Percentiles rank a stretch among this genome's conserved stretches.
Evolutionary conservation across 2,329 filamentous ascomycete species (phyloP).

Genomic region (Ophiostoma sp.): DNA sequence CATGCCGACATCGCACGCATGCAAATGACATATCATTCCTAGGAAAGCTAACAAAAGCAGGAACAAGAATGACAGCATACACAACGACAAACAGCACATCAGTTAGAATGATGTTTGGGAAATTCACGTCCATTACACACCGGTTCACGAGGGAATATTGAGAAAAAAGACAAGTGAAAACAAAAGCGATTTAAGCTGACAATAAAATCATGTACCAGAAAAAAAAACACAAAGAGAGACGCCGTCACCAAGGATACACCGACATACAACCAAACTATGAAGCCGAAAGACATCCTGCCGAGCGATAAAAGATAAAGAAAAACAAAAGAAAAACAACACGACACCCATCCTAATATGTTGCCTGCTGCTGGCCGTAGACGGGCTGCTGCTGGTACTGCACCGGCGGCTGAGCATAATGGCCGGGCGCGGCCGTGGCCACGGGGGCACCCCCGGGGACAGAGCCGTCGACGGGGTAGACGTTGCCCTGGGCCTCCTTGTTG

Average conservation of each 20-base stretch:
- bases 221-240: not conserved
- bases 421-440: not conserved
- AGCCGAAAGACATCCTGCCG: not conserved
- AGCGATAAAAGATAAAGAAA: not conserved
- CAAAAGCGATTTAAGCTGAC: not conserved
- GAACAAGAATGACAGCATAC: no score
- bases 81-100: no score
- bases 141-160: not conserved
- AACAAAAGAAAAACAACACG: not conserved
- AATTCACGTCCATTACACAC: not conserved
- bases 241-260: not conserved
- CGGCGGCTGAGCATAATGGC: not conserved
- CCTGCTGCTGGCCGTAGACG: slow-evolving; percentile 21
- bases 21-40: not conserved
- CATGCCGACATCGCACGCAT: not conserved
- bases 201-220: not conserved
- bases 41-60: no score
- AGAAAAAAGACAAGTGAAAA: not conserved
- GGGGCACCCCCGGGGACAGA: not conserved
- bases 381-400: slow-evolving; percentile 22
- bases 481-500: slow-evolving; percentile 18
- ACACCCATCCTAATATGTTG: not conserved
- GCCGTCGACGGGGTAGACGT: slow-evolving; percentile 3
- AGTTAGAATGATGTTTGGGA: not conserved
- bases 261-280: not conserved